Evolutionary conservation across 768 basidiomycete genomes (phyloP).

Genomic region (Phaffia australis): DNA sequence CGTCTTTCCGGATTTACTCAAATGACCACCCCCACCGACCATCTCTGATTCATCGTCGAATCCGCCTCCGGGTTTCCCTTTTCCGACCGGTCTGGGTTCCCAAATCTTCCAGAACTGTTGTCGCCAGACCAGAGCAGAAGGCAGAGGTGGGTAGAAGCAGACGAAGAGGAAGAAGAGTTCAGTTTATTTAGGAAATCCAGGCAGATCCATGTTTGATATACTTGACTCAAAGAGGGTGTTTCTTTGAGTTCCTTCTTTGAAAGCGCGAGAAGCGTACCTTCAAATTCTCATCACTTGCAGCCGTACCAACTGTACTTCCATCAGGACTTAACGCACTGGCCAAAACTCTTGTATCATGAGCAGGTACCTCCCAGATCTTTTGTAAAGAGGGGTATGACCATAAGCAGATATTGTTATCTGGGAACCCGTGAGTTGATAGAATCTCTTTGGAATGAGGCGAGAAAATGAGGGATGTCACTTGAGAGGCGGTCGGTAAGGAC

Average conservation of each 20-base stretch:
- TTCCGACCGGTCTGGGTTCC: constrained; percentile 32
- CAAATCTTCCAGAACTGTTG: constrained; percentile 58
- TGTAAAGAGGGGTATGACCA: constrained; percentile 67
- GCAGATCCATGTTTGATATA: not conserved
- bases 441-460: constrained; percentile 79
- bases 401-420: constrained; percentile 43
- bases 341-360: constrained; percentile 82
- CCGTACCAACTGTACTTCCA: constrained; percentile 84
- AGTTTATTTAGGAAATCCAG: not conserved
- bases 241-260: not conserved
- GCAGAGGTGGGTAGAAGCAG: not conserved
- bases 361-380: constrained; percentile 73
- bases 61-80: constrained; percentile 27
- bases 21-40: constrained; percentile 6
- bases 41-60: constrained; percentile 32
- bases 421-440: constrained; percentile 86
- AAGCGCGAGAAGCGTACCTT: constrained; percentile 41
- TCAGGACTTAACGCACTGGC: constrained; percentile 75
- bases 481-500: constrained; percentile 72
- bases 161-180: not conserved
- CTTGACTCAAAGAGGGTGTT: not conserved
- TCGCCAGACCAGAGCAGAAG: not conserved
- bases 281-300: constrained; percentile 87
- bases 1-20: constrained; percentile 20
- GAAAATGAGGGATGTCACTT: constrained; percentile 85